A percentile compares a stretch with the other conserved stretches of the same genome.
Conservation (phyloP, 257 asterid species). For the Coffea eugenioides region DNA sequence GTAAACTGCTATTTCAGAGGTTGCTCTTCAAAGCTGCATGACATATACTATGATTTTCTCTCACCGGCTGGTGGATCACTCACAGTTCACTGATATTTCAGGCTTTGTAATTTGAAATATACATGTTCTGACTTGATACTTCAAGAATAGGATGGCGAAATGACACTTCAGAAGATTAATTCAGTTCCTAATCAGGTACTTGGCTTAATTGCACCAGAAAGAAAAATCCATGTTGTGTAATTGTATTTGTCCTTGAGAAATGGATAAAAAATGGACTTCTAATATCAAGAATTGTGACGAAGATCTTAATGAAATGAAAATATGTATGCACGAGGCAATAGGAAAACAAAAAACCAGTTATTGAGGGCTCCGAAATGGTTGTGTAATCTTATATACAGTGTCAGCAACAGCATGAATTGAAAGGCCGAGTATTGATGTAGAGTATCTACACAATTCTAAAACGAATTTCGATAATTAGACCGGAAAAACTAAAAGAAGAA, state of each 20-base stretch:
- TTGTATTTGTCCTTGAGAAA: neutral
- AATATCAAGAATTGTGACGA: no score
- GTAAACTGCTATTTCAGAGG: neutral
- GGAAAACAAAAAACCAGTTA: neutral
- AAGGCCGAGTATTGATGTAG: neutral
- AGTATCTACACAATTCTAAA: neutral
- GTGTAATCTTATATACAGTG: neutral
- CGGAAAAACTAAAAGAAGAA: neutral
- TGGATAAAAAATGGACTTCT: no score
- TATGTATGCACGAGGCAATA: neutral
- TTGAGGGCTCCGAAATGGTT: no score
- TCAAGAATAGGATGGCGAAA: neutral
- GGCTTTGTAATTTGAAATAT: neutral
- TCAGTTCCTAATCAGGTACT: no score
- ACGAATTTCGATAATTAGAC: neutral
- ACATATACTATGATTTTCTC: neutral
- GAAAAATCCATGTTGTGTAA: neutral
- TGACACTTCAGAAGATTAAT: neutral
- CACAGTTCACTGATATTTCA: neutral
- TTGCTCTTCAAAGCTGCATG: neutral
- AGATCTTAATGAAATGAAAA: no score
- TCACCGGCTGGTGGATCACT: neutral
- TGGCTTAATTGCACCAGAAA: neutral
- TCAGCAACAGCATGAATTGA: neutral
- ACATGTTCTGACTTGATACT: neutral